These are phyloP conservation scores for Ophiocordyceps unilateralis DNA, from an alignment of 2,329 filamentous ascomycete species.

Conservation along the genomic window DNA sequence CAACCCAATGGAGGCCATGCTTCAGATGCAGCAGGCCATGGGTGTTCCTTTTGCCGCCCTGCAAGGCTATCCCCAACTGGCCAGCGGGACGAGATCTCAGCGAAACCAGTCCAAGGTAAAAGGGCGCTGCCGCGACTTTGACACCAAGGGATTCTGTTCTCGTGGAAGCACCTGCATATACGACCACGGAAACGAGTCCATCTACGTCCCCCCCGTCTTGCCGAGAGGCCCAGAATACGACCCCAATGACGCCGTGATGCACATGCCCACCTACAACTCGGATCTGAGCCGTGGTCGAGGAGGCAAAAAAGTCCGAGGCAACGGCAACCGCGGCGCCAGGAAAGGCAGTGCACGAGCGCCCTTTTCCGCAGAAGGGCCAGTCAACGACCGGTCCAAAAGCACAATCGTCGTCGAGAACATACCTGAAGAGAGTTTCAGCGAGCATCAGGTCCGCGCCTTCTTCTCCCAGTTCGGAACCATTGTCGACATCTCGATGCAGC, in stretches of 20 bases:
- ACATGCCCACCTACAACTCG: slow-evolving; percentile 7
- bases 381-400: slow-evolving; percentile 43
- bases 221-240: slow-evolving; percentile 15
- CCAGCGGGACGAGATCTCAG: slow-evolving; percentile 6
- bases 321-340: slow-evolving; percentile 15
- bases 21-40: slow-evolving; percentile 45
- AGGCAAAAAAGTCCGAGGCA: slow-evolving; percentile 14
- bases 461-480: slow-evolving; percentile 58
- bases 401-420: slow-evolving; percentile 65
- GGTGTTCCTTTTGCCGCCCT: slow-evolving; percentile 24
- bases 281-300: slow-evolving; percentile 15
- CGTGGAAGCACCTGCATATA: slow-evolving; percentile 49
- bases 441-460: slow-evolving; percentile 47
- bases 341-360: slow-evolving; percentile 28
- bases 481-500: slow-evolving; percentile 44
- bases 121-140: slow-evolving; percentile 50
- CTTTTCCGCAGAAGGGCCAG: slow-evolving; percentile 47
- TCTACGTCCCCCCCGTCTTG: slow-evolving; percentile 15
- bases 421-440: slow-evolving; percentile 50
- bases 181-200: slow-evolving; percentile 44
- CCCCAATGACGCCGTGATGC: slow-evolving; percentile 12
- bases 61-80: slow-evolving; percentile 18
- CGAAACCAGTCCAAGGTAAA: slow-evolving; percentile 17
- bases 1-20: slow-evolving; percentile 42
- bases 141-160: slow-evolving; percentile 55